A percentile compares a stretch with the other conserved stretches of the same genome.
These are phyloP conservation scores for Hypoxylon perforatum DNA, from an alignment of 495 filamentous ascomycete species.

Conservation along the genomic window DNA sequence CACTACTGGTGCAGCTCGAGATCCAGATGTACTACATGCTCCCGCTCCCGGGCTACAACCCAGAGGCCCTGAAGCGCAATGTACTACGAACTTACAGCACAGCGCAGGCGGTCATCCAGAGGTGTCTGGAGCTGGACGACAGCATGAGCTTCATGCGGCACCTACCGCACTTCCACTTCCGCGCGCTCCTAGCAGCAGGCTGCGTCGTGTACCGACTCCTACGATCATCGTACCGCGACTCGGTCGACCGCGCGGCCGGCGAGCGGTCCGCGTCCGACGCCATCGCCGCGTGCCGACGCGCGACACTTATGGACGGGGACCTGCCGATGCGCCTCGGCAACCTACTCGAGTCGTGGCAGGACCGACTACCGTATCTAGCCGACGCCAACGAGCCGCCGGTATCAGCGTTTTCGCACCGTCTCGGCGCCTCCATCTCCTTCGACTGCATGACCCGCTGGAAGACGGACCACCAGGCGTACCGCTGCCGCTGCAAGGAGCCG, in stretches of 20 bases:
- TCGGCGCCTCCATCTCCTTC: constrained; percentile 54
- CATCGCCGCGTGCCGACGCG: constrained; percentile 33
- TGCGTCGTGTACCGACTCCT: constrained; percentile 55
- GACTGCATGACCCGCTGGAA: constrained; percentile 55
- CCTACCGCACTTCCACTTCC: constrained; percentile 55
- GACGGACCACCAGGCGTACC: constrained; percentile 32
- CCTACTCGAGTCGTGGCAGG: constrained; percentile 49
- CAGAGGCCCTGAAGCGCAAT: constrained; percentile 53
- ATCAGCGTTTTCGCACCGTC: constrained; percentile 47
- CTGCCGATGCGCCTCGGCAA: constrained; percentile 48
- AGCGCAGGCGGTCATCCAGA: constrained; percentile 49
- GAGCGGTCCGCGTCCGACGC: constrained; percentile 31
- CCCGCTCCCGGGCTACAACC: constrained; percentile 48
- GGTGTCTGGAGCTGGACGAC: constrained; percentile 45
- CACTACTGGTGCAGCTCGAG: constrained; percentile 54
- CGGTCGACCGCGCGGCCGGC: constrained; percentile 36
- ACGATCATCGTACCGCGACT: constrained; percentile 47
- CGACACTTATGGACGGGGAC: constrained; percentile 42
- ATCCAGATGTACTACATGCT: constrained; percentile 61
- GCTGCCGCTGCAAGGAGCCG: constrained; percentile 5
- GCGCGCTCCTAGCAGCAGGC: constrained; percentile 48
- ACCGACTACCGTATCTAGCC: constrained; percentile 9
- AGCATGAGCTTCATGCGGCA: constrained; percentile 49
- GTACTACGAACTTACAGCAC: constrained; percentile 55
- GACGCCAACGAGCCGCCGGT: constrained; percentile 40